Evolutionary conservation across 1,284 basidiomycete genomes (phyloP).

Genomic region (Pseudozyma tsukubaensis): DNA sequence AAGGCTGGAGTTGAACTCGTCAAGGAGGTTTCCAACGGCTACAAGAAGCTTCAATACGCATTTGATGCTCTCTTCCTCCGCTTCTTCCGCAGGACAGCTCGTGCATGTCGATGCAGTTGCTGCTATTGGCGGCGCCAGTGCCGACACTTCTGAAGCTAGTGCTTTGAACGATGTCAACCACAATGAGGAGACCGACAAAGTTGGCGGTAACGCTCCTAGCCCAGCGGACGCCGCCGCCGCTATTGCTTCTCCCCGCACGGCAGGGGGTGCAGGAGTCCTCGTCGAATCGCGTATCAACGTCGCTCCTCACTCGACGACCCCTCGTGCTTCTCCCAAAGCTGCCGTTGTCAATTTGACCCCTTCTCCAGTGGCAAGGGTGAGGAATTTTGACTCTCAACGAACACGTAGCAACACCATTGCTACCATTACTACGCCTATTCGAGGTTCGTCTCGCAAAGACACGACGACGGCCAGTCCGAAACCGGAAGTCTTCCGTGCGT

Average conservation of each 20-base stretch:
- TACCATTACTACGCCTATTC: slow-evolving; percentile 3
- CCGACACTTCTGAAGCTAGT: neutral
- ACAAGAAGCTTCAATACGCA: slow-evolving; percentile 23
- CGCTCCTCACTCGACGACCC: slow-evolving; percentile 6
- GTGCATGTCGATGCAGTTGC: neutral
- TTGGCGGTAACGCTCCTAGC: neutral
- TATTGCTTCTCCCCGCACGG: neutral
- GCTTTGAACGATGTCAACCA: too few relatives aligned
- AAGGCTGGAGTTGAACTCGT: slow-evolving; percentile 27
- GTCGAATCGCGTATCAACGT: slow-evolving; percentile 45
- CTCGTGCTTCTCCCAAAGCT: slow-evolving; percentile 30
- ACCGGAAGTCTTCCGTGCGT: slow-evolving; percentile 33
- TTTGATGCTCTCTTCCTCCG: slow-evolving; percentile 16
- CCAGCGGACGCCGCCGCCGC: neutral
- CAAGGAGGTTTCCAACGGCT: slow-evolving; percentile 18
- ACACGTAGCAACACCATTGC: slow-evolving; percentile 24
- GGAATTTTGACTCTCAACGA: slow-evolving; percentile 18
- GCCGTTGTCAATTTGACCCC: slow-evolving; percentile 23
- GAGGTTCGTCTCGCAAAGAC: slow-evolving; percentile 7
- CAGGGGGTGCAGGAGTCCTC: slow-evolving; percentile 21
- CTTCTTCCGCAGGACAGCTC: neutral
- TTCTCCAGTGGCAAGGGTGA: slow-evolving; percentile 22
- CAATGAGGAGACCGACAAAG: neutral
- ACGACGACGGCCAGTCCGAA: neutral
- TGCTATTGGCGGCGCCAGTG: neutral